Evolutionary conservation across 495 filamentous ascomycete genomes (phyloP).

Genomic region (Lindgomyces ingoldianus): DNA sequence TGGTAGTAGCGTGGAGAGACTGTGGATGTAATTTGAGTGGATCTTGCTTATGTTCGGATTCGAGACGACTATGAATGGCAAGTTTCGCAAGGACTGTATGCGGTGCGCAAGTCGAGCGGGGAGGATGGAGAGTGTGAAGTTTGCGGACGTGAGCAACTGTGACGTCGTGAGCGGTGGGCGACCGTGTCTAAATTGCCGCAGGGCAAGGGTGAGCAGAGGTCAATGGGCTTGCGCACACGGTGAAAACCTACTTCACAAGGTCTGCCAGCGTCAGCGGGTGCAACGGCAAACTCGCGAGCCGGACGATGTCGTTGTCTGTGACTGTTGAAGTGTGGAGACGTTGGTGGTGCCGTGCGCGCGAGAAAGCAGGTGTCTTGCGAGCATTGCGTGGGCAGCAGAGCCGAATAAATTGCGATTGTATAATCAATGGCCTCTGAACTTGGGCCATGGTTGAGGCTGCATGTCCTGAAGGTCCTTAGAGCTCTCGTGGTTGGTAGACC

Average conservation of each 20-base stretch:
- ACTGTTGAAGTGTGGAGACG: constrained; percentile 41
- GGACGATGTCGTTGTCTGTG: constrained; percentile 71
- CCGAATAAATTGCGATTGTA: constrained; percentile 31
- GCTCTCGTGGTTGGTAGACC: neutral
- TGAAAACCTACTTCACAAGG: constrained; percentile 68
- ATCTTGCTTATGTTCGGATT: constrained; percentile 91
- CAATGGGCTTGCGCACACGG: neutral
- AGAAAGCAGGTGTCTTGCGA: neutral
- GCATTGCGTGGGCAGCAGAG: constrained; percentile 19
- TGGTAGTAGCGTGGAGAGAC: constrained; percentile 81
- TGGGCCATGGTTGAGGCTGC: constrained; percentile 23
- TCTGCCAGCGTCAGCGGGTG: constrained; percentile 84
- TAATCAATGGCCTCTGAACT: constrained; percentile 20
- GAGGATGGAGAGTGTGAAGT: constrained; percentile 90
- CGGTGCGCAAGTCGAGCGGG: constrained; percentile 93
- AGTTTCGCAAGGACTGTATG: constrained; percentile 85
- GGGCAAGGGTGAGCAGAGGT: constrained; percentile 8
- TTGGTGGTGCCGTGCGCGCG: neutral
- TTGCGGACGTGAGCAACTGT: constrained; percentile 81
- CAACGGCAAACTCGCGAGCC: constrained; percentile 73
- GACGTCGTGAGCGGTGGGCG: constrained; percentile 81
- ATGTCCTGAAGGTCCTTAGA: neutral
- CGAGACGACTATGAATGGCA: constrained; percentile 95
- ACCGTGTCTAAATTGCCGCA: constrained; percentile 64
- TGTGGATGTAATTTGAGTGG: constrained; percentile 93